Percentiles rank a stretch among this genome's conserved stretches.
phyloP scores from a whole-genome alignment of 306 rosid genomes.

The Quillaja saponaria region DNA sequence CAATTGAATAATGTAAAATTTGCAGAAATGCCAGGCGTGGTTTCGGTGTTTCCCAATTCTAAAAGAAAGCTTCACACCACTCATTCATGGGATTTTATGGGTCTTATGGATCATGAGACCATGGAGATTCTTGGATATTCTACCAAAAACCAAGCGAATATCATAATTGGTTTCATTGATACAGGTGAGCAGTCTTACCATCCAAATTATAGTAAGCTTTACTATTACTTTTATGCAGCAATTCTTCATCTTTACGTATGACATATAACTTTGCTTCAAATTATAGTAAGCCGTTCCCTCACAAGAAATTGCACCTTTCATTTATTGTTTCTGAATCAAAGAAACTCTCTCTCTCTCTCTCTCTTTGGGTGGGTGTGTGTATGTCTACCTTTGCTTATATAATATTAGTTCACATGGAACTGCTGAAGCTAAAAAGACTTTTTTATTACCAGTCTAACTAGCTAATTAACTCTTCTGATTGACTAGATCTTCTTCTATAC shows the following conservation, averaged over 20 bases:
- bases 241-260: constrained; percentile 18
- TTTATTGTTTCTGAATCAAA: constrained; percentile 27
- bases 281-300: constrained; percentile 29
- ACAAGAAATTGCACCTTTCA: constrained; percentile 20
- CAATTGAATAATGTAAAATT: constrained; percentile 29
- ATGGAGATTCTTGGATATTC: constrained; percentile 54
- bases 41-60: constrained; percentile 71
- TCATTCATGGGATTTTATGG: constrained; percentile 86
- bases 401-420: too few species aligned
- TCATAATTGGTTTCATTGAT: constrained; percentile 71
- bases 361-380: too few species aligned
- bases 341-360: constrained; percentile 26
- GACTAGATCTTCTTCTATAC: too few species aligned
- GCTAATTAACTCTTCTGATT: too few species aligned
- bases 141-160: constrained; percentile 63
- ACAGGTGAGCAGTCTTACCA: constrained; percentile 50
- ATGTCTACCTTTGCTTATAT: too few species aligned
- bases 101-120: constrained; percentile 53
- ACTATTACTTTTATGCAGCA: constrained; percentile 19
- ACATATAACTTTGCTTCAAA: constrained; percentile 22
- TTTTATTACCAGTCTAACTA: too few species aligned
- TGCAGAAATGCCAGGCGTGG: constrained; percentile 69
- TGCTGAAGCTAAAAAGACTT: too few species aligned
- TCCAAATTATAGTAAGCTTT: constrained; percentile 6
- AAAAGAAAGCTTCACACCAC: constrained; percentile 74